Base-by-base conservation (phyloP, 768 basidiomycete genomes). In the Psilocybe cubensis region DNA sequence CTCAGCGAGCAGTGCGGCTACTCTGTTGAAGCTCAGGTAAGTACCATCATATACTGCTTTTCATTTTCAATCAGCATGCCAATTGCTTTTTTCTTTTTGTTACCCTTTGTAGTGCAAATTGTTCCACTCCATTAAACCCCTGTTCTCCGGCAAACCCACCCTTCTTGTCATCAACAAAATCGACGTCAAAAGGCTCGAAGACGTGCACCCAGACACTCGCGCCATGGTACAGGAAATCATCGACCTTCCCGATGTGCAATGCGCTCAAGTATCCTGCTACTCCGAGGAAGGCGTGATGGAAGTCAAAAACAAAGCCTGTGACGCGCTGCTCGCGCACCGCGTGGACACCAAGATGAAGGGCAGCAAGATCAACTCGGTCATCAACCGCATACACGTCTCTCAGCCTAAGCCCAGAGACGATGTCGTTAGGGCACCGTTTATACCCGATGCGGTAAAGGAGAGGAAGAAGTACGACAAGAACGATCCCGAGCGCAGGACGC, bases 281-380 rank as follows among this genome's bases (percentile, higher is more conserved):
- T 91, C 95, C 21, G 96, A 98, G 60, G 97, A 99, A 70, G 96
- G 96, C 25, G 96, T 99, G 59, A 98, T 96, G 91, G 89, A 92
- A 46, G 88, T 98, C 62, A 94, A 96, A 74, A 96, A 94, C 76
- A 87, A 84, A 59, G 95, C 96, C 1, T 99, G 97, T 74, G 97
- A 98, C 66, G 89, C 92, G 1, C 85, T 99, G 20, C 88, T 99
- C 27, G 93, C 96, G 1, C 92, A 96, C 69, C 88, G 97, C 31
- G 96, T 99, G 47, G 95, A 97, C 63, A 79, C 80, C 67, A 98
- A 98, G 79, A 84, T 98, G 70, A 94, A 93, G 70, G 96, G 96
- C 12, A 91, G 79, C 72, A 94, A 97, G 72, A 89, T 98, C 72
- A 92, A 96, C 72, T 84, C 87, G 2, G 85, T 99, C 66, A 86